Evolutionary conservation across 2,329 filamentous ascomycete species (phyloP).

Genomic region (Fusarium anguioides): DNA sequence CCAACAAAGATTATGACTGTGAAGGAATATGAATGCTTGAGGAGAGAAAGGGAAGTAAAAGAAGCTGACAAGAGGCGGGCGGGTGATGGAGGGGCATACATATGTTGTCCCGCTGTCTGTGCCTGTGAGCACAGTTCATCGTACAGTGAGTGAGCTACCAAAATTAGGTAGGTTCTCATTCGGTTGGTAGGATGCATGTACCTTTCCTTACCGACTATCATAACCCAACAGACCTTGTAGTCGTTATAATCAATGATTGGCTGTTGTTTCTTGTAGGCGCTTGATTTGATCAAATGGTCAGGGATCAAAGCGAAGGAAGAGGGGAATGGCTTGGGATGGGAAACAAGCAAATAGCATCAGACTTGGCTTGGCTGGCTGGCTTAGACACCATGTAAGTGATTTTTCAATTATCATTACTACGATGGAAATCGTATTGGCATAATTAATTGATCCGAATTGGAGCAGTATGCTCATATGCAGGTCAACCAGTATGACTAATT

Average conservation of each 20-base stretch:
- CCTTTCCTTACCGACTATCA: constrained; percentile 25
- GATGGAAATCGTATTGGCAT: background rate
- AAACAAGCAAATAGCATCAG: constrained; percentile 11
- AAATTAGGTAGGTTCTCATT: too few relatives aligned
- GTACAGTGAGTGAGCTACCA: constrained; percentile 6
- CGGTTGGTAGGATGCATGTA: background rate
- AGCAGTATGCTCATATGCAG: background rate
- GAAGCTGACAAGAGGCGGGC: background rate
- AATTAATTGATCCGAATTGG: background rate
- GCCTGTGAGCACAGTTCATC: constrained; percentile 11
- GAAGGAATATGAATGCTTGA: constrained; percentile 20
- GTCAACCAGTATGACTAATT: background rate
- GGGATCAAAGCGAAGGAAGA: constrained; percentile 22
- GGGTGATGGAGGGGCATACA: constrained; percentile 13
- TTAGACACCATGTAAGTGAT: background rate
- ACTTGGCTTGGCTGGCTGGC: background rate
- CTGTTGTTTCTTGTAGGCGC: constrained; percentile 3
- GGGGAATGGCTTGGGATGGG: constrained; percentile 2
- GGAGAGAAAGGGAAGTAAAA: constrained; percentile 14
- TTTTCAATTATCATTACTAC: background rate
- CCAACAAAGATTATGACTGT: constrained; percentile 19
- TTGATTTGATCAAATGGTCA: constrained; percentile 15
- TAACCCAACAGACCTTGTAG: constrained; percentile 18
- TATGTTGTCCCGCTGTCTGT: constrained; percentile 1
- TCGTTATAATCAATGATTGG: constrained; percentile 21